Evolutionary conservation across 2,329 filamentous ascomycete genomes (phyloP), one percentile per base, ranked within the genome.

Genomic region (Fulvia fulva): DNA sequence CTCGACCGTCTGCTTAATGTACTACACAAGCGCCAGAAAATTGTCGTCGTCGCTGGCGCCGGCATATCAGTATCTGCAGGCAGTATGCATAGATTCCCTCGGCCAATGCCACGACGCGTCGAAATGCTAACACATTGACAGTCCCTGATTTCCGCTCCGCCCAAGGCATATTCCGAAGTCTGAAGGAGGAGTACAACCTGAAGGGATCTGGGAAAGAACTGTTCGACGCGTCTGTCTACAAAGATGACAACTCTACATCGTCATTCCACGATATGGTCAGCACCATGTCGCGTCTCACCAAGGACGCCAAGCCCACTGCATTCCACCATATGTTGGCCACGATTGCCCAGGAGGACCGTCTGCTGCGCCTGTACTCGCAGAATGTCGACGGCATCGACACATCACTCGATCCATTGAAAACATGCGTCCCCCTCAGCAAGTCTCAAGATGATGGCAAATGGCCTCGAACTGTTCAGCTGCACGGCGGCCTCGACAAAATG

Each of bases 331-430:
- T 99, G 74, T 82, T 99, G 45, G 94, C 94, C 50, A 93, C 91
- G 3, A 81, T 99, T 22, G 90, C 93, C 3, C 83, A 89, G 58
- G 91, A 97, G 75, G 90, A 88, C 45, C 89, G 94, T 21, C 77
- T 99, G 23, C 80, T 97, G 71, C 89, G 94, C 45, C 82, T 99
- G 6, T 99, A 99, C 74, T 93, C 90, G 2, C 94, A 99, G 71
- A 99, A 99, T 67, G 93, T 99, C 32, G 94, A 99, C 76, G 91
- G 92, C 58, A 89, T 99, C 64, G 94, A 99, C 68, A 94, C 90
- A 0, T 84, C 86, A 7, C 82, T 99, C 74, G 79, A 85, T 49
- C 92, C 93, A 2, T 79, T 99, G 8, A 81, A 83, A 25, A 97
- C 94, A 0, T 82, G 83, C 53, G 86, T 96, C 1, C 94, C 94